Evolutionary conservation across 805 yeast genomes (phyloP).

Genomic region (Lachancea sp.): DNA sequence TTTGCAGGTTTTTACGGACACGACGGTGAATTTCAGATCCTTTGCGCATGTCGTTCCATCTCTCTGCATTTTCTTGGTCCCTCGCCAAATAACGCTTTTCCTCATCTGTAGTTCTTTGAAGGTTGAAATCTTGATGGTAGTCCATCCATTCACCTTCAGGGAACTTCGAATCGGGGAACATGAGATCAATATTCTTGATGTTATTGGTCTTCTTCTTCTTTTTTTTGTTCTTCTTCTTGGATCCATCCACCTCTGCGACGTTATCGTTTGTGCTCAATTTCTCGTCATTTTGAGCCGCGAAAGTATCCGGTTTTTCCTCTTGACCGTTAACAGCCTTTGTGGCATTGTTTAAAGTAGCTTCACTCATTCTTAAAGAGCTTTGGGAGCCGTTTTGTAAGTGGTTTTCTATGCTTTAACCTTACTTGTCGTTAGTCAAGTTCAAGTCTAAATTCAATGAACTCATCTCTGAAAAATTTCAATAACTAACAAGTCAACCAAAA

Average conservation of each 20-base stretch:
- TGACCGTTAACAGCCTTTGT: not conserved
- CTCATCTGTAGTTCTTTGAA: constrained; percentile 74
- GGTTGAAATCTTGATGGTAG: constrained; percentile 56
- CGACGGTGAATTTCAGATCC: constrained; percentile 95
- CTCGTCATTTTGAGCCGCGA: not conserved
- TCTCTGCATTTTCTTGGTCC: constrained; percentile 40
- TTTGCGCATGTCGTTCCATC: constrained; percentile 85
- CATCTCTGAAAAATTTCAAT: constrained; percentile 1
- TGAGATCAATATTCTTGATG: constrained; percentile 54
- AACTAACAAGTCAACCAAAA: not conserved
- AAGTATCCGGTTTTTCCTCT: not conserved
- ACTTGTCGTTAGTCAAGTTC: not conserved
- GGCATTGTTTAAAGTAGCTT: not conserved
- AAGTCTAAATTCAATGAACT: not conserved
- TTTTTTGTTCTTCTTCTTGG: constrained; percentile 47
- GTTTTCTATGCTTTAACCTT: not conserved
- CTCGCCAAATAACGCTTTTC: constrained; percentile 77
- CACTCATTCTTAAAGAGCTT: not conserved
- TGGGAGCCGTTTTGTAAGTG: not conserved
- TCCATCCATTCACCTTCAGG: constrained; percentile 89
- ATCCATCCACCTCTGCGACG: not conserved
- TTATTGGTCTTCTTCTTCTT: constrained; percentile 49
- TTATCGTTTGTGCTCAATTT: not conserved
- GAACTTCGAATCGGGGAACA: constrained; percentile 64
- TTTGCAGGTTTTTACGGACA: constrained; percentile 74